These are phyloP conservation scores for Citrus trifoliata DNA, from an alignment of 345 rosid genomes.

Conservation along the genomic window DNA sequence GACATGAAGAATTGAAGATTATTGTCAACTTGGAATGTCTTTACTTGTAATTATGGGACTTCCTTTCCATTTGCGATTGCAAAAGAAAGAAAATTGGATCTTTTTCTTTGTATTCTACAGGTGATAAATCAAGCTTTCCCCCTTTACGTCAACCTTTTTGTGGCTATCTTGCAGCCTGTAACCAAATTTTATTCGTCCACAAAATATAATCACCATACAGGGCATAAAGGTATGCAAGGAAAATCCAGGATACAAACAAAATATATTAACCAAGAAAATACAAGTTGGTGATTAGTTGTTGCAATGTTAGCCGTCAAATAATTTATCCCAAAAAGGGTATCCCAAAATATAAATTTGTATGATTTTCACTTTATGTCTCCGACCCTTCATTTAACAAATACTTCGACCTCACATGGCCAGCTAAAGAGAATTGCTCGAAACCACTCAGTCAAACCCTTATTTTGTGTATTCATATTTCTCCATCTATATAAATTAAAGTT, in stretches of 20 bases:
- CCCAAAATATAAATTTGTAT: no score
- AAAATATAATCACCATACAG: neutral
- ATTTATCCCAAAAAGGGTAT: no score
- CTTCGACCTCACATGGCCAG: no score
- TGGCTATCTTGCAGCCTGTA: neutral
- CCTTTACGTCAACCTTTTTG: neutral
- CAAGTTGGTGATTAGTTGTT: no score
- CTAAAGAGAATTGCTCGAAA: no score
- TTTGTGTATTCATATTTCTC: neutral
- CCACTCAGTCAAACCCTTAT: no score
- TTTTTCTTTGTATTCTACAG: conserved; percentile 4
- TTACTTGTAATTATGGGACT: conserved; percentile 14
- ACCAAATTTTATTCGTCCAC: neutral
- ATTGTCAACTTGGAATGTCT: conserved; percentile 17
- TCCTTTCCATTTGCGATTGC: neutral
- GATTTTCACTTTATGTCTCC: no score
- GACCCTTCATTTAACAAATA: no score
- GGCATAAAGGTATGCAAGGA: neutral
- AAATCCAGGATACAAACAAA: neutral
- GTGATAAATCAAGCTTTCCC: conserved; percentile 3
- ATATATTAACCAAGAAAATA: no score
- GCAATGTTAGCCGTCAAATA: no score
- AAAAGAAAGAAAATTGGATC: conserved; percentile 1
- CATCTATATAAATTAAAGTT: neutral
- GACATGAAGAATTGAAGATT: conserved; percentile 24